These are phyloP conservation scores for Geoglossum cookeanum DNA, from an alignment of 2,329 filamentous ascomycete species.

Conservation along the genomic window DNA sequence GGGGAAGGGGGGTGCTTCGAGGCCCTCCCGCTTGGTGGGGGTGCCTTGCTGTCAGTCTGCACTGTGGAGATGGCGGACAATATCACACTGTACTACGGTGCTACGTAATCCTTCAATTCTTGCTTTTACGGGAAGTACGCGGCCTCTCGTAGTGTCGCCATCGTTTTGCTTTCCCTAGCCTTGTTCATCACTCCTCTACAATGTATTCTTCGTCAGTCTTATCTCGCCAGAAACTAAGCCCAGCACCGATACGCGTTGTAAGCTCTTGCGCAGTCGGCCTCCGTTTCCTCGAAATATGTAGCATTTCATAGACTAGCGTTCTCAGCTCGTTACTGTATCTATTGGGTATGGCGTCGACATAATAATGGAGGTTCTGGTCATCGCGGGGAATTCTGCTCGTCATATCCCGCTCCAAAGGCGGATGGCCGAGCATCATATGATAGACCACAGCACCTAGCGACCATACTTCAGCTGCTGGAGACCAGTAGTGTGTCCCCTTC, in stretches of 20 bases:
- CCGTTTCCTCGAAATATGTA: not conserved
- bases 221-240: not conserved
- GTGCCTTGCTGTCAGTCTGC: no score
- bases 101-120: no score
- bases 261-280: not conserved
- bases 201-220: not conserved
- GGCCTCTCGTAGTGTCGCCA: no score
- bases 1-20: no score
- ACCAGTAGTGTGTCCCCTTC: not conserved
- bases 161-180: no score
- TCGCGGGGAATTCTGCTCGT: not conserved
- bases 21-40: no score
- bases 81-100: no score
- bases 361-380: not conserved
- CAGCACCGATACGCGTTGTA: not conserved
- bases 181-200: not conserved
- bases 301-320: not conserved
- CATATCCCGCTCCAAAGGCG: not conserved
- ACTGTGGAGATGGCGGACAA: no score
- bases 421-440: constrained; percentile 4
- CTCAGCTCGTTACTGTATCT: not conserved
- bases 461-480: constrained; percentile 2
- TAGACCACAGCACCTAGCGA: constrained; percentile 4
- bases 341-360: not conserved
- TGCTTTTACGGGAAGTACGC: no score